Evolutionary conservation across 768 basidiomycete genomes (phyloP).

Genomic region (Lentinula detonsa): DNA sequence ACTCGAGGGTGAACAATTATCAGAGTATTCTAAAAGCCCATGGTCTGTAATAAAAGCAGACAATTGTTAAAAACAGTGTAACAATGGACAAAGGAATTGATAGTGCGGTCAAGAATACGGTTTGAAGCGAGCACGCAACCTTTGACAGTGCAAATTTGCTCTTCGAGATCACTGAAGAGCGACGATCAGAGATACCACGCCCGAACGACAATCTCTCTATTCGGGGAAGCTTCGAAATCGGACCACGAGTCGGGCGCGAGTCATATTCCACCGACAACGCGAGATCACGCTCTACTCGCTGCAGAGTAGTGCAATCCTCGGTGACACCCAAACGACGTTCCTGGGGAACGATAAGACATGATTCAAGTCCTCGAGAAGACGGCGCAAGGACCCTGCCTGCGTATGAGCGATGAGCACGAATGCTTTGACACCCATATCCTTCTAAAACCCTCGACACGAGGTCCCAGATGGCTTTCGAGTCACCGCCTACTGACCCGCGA

Average conservation of each 20-base stretch:
- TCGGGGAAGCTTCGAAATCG: neutral
- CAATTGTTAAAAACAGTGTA: neutral
- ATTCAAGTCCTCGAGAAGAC: neutral
- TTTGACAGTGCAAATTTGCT: neutral
- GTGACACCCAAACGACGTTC: neutral
- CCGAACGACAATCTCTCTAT: neutral
- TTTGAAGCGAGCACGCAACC: neutral
- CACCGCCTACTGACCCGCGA: neutral
- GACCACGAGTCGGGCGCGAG: neutral
- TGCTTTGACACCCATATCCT: neutral
- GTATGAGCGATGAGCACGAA: neutral
- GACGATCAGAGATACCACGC: neutral
- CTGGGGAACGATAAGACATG: neutral
- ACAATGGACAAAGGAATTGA: neutral
- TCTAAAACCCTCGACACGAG: slow-evolving; percentile 1
- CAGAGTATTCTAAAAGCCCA: slow-evolving; percentile 1
- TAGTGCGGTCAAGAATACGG: neutral
- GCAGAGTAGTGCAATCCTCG: neutral
- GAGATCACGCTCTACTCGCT: slow-evolving; percentile 2
- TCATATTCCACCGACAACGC: neutral
- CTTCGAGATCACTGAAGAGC: neutral
- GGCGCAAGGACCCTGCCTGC: neutral
- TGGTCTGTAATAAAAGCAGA: slow-evolving; percentile 1
- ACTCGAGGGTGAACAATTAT: neutral
- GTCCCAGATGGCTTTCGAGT: slow-evolving; percentile 1